Base-by-base conservation (phyloP, 495 filamentous ascomycete species). In the Podospora australis region DNA sequence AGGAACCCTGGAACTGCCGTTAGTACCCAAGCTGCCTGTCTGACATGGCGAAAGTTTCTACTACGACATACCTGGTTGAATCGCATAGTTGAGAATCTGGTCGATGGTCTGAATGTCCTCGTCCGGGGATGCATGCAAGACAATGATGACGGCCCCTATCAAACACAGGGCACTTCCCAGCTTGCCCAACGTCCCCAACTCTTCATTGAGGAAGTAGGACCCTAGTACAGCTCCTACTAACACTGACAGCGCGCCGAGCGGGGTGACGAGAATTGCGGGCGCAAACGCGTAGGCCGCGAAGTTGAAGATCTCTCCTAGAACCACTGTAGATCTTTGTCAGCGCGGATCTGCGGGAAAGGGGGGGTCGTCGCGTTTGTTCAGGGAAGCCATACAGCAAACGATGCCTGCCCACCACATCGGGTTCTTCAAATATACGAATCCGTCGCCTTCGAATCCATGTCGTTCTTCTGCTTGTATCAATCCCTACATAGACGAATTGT, bases 271-370 rank as follows among this genome's bases (percentile, higher is more conserved):
- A 64, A 98, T 98, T 3, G 92, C 92, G 29, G 92, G 92, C 51
- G 92, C 92, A 69, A 96, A 98, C 1, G 92, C 92, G 65, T 98
- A 98, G 48, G 92, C 92, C 21, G 90, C 89, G 63, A 98, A 98
- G 63, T 98, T 98, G 63, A 86, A 89, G 40, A 92, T 74, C 68
- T 98, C 92, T 52, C 92, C 92, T 29, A 84, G 72, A 71, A 95
- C 86, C 75, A 80, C 72, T 86, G 56, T 21, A 32, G 51, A 35
- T 17, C 2, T 20, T 26, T 22, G 46, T 53, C 41, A 66, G 50
- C 48, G 52, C 59, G 39, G 22, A 14, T 36, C 20, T 26, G 30
- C 22, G n/a, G 6, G 23, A 2, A 28, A 14, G 2, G 17, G 7
- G 40, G 34, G n/a, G n/a, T n/a, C n/a, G n/a, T n/a, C 6, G 10